Evolutionary conservation across 257 asterid species (phyloP), one percentile per base, ranked within the genome.

Genomic region (Linderniella brevidens): DNA sequence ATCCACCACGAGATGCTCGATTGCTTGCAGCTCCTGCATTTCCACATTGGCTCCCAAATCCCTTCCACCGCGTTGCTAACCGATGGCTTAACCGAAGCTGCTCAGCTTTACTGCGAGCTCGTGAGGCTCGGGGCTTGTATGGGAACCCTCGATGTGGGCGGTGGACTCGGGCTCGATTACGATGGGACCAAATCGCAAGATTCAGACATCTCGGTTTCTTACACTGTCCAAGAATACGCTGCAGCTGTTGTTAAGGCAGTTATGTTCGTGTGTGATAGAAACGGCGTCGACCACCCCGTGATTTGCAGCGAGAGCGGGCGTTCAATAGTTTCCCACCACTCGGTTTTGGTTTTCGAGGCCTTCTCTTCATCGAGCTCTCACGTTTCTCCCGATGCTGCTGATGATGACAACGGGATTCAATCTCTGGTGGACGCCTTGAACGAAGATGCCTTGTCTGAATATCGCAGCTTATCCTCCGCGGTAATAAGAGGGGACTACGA

Each of bases 261-360:
- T 18, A 57, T 56, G 4, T 52, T 52, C 32, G 96, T 74, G 0
- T 90, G 94, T 52, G 74, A 75, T 44, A 66, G 76, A 2, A 85
- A 73, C 58, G 73, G 79, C 2, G 81, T 85, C 36, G 75, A 66
- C 35, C 98, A 85, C 62, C 98, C 96, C 0, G 56, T 81, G 1
- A 60, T 90, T 13, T 82, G 94, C 67, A 90, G 98, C 12, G 96
- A 90, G 58, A 90, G 98, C 51, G 98, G 98, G 16, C 82, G 98
- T 5, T 96, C 92, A 13, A 81, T 90, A 16, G 98, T 90, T 19
- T 90, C 98, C 18, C 98, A 90, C 56, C 98, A 90, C 66, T 90
- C 98, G 0, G 69, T 90, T 35, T 52, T 90, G 41, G 63, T 90
- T 12, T 79, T 85, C 18, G 88, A 85, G 57, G 96, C 93, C 11